phyloP scores from a whole-genome alignment of 441 rosid genomes.

The Arabidopsis lyrata region DNA sequence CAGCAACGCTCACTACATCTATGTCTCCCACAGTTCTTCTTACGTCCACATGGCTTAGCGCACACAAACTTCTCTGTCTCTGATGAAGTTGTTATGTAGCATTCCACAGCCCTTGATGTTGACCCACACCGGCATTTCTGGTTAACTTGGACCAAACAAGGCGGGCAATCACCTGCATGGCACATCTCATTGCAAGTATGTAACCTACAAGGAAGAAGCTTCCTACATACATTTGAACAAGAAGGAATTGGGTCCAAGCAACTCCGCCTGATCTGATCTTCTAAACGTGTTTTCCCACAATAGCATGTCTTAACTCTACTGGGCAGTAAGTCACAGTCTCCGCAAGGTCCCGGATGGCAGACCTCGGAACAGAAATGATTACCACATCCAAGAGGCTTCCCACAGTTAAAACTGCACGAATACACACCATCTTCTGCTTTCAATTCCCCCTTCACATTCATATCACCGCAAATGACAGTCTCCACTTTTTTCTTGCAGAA shows the following conservation, averaged over 20 bases:
- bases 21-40: constrained; percentile 97
- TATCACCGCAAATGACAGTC: constrained; percentile 81
- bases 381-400: constrained; percentile 70
- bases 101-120: constrained; percentile 77
- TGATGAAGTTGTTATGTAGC: constrained; percentile 61
- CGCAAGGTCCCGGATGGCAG: constrained; percentile 94
- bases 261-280: constrained; percentile 66
- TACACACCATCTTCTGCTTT: constrained; percentile 79
- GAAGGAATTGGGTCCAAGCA: constrained; percentile 94
- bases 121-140: constrained; percentile 92
- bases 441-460: constrained; percentile 84
- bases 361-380: constrained; percentile 70
- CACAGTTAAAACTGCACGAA: constrained; percentile 73
- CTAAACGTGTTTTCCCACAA: constrained; percentile 85
- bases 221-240: constrained; percentile 70
- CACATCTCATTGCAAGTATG: constrained; percentile 80
- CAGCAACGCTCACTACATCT: constrained; percentile 97
- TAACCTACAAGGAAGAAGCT: constrained; percentile 74
- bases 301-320: constrained; percentile 72
- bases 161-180: constrained; percentile 85
- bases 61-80: constrained; percentile 71
- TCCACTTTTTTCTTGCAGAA: constrained; percentile 86
- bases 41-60: constrained; percentile 81
- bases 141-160: constrained; percentile 68
- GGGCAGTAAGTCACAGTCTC: constrained; percentile 79